phyloP scores from a whole-genome alignment of 1,284 basidiomycete species.

The Ustilago curta region DNA sequence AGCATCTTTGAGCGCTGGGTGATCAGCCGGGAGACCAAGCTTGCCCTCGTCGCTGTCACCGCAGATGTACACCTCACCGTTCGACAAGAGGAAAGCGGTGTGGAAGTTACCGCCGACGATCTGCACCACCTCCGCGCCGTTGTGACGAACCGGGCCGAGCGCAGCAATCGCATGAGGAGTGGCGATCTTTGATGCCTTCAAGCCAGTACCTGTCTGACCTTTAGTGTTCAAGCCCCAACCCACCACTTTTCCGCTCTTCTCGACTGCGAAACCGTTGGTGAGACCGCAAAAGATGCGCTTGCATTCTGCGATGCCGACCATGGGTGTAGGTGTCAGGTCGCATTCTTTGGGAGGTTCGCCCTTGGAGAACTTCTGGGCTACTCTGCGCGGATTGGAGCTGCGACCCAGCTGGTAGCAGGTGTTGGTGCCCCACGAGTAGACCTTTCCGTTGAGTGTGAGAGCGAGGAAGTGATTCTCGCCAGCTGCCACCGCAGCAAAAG shows the following conservation, averaged over 20 bases:
- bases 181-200: constrained; percentile 74
- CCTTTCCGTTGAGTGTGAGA: constrained; percentile 83
- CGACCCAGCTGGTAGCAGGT: constrained; percentile 88
- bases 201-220: constrained; percentile 76
- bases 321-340: constrained; percentile 82
- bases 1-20: constrained; percentile 41
- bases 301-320: constrained; percentile 78
- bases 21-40: constrained; percentile 52
- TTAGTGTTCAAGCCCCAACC: constrained; percentile 90
- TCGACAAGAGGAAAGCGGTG: constrained; percentile 84
- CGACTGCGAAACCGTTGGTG: constrained; percentile 89
- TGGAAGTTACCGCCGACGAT: constrained; percentile 86
- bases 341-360: constrained; percentile 78
- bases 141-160: constrained; percentile 78
- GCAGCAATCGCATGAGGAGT: constrained; percentile 78
- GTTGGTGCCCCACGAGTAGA: constrained; percentile 83
- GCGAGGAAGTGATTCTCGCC: constrained; percentile 89
- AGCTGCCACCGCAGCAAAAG: constrained; percentile 79
- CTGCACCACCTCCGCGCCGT: constrained; percentile 70
- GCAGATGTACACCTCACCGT: constrained; percentile 78
- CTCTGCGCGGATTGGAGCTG: constrained; percentile 74
- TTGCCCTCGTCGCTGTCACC: constrained; percentile 65
- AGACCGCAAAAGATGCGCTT: constrained; percentile 82
- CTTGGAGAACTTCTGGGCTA: constrained; percentile 51
- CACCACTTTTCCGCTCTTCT: constrained; percentile 83